phyloP scores from a whole-genome alignment of 1,284 basidiomycete genomes.

The Ganoderma multipileum region DNA sequence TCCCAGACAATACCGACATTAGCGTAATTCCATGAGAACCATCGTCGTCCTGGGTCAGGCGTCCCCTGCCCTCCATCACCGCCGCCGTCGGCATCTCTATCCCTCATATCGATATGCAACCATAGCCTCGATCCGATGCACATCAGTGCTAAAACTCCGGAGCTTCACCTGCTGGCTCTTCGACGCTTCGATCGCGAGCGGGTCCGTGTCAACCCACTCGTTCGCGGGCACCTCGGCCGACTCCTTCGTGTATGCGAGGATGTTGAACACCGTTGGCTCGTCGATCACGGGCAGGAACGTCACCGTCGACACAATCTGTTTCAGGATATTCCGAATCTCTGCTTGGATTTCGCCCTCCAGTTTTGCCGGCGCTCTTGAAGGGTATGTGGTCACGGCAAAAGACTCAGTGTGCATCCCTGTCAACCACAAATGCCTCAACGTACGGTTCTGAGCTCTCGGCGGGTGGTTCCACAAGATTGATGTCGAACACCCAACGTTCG shows the following conservation, averaged over 20 bases:
- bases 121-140: constrained; percentile 91
- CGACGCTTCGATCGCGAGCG: constrained; percentile 92
- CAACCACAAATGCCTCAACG: constrained; percentile 33
- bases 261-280: constrained; percentile 95
- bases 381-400: background rate
- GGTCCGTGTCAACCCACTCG: constrained; percentile 95
- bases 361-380: constrained; percentile 58
- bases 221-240: constrained; percentile 88
- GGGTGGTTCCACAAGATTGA: constrained; percentile 78
- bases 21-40: constrained; percentile 8
- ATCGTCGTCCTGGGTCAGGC: constrained; percentile 18
- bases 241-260: constrained; percentile 91
- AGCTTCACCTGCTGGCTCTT: constrained; percentile 97
- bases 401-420: constrained; percentile 10
- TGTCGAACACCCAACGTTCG: constrained; percentile 98
- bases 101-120: constrained; percentile 84
- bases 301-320: constrained; percentile 97
- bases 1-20: constrained; percentile 9
- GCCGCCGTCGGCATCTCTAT: constrained; percentile 33
- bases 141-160: constrained; percentile 89
- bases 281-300: constrained; percentile 96
- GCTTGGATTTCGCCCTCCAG: constrained; percentile 94
- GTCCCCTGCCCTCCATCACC: constrained; percentile 23
- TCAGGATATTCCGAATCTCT: constrained; percentile 97
- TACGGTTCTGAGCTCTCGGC: constrained; percentile 57